A percentile compares a stretch with the other conserved stretches of the same genome.
These are phyloP conservation scores for Anisogramma anomala DNA, from an alignment of 2,329 filamentous ascomycete genomes.

Conservation along the genomic window DNA sequence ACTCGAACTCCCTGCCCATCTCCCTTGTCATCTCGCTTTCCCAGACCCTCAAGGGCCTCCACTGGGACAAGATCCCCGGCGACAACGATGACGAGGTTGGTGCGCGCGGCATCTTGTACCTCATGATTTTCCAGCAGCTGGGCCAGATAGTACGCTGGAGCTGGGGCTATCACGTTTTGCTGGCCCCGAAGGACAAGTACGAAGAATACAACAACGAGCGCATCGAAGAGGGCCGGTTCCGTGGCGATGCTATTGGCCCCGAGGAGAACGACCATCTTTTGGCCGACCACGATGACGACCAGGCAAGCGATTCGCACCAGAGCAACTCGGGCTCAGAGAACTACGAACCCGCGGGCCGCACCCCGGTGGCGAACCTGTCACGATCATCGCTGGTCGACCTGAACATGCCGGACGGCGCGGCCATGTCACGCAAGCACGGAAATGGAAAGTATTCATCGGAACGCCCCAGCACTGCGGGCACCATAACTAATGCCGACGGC, in stretches of 20 bases:
- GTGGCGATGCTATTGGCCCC: slow-evolving; percentile 31
- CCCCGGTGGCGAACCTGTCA: slow-evolving; percentile 40
- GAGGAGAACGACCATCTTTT: slow-evolving; percentile 36
- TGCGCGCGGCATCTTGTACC: slow-evolving; percentile 85
- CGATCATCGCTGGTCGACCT: slow-evolving; percentile 31
- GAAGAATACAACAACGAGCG: slow-evolving; percentile 48
- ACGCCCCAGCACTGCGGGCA: slow-evolving; percentile 10
- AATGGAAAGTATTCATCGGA: slow-evolving; percentile 17
- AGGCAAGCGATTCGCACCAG: slow-evolving; percentile 25
- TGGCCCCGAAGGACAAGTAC: slow-evolving; percentile 73
- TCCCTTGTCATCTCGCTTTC: slow-evolving; percentile 90
- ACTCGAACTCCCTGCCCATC: slow-evolving; percentile 95
- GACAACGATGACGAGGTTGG: slow-evolving; percentile 94
- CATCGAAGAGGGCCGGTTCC: slow-evolving; percentile 49
- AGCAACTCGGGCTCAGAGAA: slow-evolving; percentile 29
- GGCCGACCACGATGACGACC: slow-evolving; percentile 28
- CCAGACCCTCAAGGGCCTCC: slow-evolving; percentile 79
- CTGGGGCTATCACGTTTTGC: slow-evolving; percentile 89
- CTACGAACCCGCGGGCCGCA: slow-evolving; percentile 45
- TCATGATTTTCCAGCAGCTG: slow-evolving; percentile 94
- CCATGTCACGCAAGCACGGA: slow-evolving; percentile 22
- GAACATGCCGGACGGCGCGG: slow-evolving; percentile 1
- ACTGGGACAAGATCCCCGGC: slow-evolving; percentile 83
- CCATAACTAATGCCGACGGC: slow-evolving; percentile 13
- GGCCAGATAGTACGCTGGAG: slow-evolving; percentile 94